phyloP scores from a whole-genome alignment of 495 filamentous ascomycete genomes.

The Neurospora sp. region DNA sequence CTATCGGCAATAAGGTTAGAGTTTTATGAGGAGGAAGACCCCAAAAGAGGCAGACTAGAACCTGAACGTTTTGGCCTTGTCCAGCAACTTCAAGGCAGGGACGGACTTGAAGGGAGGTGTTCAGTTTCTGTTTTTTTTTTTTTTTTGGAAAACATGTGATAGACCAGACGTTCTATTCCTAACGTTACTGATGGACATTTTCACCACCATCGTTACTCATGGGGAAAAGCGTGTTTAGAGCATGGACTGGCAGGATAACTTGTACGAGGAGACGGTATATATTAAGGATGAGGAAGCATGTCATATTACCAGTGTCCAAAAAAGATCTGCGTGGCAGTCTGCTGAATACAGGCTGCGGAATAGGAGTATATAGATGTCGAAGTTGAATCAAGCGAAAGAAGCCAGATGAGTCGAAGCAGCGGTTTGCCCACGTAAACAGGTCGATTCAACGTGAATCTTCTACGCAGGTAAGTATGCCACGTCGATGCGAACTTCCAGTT shows the following conservation, averaged over 20 bases:
- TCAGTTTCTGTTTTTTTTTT: not conserved
- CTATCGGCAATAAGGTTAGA: constrained; percentile 13
- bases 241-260: not conserved
- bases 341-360: not conserved
- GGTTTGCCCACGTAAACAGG: not conserved
- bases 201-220: not conserved
- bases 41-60: not conserved
- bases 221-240: not conserved
- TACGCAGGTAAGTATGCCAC: not conserved
- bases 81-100: not conserved
- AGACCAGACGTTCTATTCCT: not conserved
- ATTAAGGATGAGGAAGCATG: not conserved
- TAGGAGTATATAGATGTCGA: not conserved
- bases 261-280: not conserved
- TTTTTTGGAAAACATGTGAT: not conserved
- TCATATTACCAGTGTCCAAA: not conserved
- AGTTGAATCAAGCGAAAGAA: not conserved
- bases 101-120: not conserved
- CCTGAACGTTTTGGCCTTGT: no score
- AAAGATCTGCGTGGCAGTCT: not conserved
- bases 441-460: not conserved
- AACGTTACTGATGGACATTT: not conserved
- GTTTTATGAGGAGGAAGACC: not conserved
- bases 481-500: not conserved
- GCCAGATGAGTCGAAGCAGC: no score